Conservation (phyloP, 495 filamentous ascomycete genomes). For the Penicillium bovifimosum region DNA sequence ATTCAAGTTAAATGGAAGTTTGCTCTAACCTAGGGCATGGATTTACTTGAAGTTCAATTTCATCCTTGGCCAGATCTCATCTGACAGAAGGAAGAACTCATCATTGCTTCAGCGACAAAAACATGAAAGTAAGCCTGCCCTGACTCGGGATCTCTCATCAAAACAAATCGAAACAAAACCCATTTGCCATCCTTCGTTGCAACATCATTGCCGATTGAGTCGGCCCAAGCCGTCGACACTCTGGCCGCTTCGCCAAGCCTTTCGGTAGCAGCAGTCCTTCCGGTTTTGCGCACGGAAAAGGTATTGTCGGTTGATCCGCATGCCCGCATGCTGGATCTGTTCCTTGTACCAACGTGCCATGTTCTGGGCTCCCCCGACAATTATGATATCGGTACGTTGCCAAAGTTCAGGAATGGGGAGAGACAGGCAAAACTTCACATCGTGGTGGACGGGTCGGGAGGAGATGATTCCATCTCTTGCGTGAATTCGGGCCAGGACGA, state of each 20-base stretch:
- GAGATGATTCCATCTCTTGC: slow-evolving; percentile 1
- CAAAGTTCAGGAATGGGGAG: neutral
- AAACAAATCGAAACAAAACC: no score
- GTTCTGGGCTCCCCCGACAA: neutral
- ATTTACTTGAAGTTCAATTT: no score
- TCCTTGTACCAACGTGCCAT: neutral
- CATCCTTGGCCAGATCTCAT: no score
- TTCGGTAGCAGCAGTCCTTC: neutral
- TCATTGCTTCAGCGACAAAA: no score
- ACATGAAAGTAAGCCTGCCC: no score
- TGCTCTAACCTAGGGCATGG: no score
- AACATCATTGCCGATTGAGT: no score
- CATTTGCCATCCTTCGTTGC: no score
- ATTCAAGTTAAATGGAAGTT: no score
- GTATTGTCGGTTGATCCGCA: neutral
- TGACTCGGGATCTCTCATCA: no score
- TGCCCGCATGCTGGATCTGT: neutral
- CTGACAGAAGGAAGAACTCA: no score
- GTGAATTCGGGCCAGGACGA: neutral
- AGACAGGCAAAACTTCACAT: neutral
- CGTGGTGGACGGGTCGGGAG: neutral
- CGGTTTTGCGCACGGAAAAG: neutral
- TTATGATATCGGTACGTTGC: neutral
- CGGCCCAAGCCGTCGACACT: neutral
- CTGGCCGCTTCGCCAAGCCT: neutral